Base-by-base conservation (phyloP, 371 early-diverging fungal species). In the Mortierella polycephala region DNA sequence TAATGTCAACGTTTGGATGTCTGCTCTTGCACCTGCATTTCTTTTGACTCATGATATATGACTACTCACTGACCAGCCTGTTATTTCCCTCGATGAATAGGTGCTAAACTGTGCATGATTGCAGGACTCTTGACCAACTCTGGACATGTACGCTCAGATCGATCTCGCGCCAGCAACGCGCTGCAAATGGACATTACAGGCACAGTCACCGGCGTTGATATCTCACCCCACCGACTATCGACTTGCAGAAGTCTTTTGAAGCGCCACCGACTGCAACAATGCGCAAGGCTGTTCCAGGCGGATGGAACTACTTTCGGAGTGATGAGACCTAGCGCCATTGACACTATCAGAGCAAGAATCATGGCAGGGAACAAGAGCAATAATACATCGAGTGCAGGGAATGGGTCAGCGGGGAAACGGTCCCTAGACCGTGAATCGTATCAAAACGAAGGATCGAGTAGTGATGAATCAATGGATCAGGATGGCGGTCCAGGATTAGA, bases 181-280 rank as follows among this genome's bases (percentile, higher is more conserved):
- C 57, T 66, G 18, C 69, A 73, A 8, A 64, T 79, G 74, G 66
- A 72, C 44, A 58, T 79, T 8, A 58, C 77, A 37, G 96, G 98
- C 1, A 93, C 94, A 0, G 92, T 94, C 1, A 98, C 98, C 0
- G 98, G 98, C 1, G 97, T 98, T 0, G 98, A 98, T 77, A 83
- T 97, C 42, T 90, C 92, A 0, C 54, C 69, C 5, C 89, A 92
- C 69, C 87, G 98, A 11, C 71, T 93, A 41, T 85, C 92, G 0
- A 94, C 91, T 1, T 92, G 92, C 75, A 86, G 89, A 20, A 87
- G 85, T 12, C 44, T 93, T 14, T 40, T 93, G 42, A 89, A 90
- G 64, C 93, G 91, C 56, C 91, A 91, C 66, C 84, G 84, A 50
- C 75, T 92, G 20, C 85, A 85, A 9, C 83, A 85, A 51, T 83